These are phyloP conservation scores for Fusarium xylarioides DNA, from an alignment of 2,329 filamentous ascomycete species.

Conservation along the genomic window DNA sequence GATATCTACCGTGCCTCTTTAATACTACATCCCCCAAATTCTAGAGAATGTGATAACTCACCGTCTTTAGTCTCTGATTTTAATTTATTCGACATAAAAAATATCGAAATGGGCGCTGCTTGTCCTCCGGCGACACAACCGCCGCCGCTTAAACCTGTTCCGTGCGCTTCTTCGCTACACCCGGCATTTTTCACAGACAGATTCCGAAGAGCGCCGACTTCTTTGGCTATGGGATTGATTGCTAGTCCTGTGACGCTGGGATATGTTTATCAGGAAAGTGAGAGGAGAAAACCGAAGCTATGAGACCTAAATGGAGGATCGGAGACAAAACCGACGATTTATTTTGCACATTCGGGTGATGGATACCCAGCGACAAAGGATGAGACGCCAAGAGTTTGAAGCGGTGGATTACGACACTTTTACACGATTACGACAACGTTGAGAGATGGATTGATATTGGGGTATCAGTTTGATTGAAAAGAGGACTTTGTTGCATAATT, in stretches of 20 bases:
- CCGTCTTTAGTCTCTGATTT: neutral
- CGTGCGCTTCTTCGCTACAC: conserved; percentile 65
- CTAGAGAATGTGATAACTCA: conserved; percentile 23
- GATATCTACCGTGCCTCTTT: neutral
- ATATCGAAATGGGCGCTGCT: conserved; percentile 23
- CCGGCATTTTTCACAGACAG: conserved; percentile 80
- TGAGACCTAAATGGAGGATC: conserved; percentile 40
- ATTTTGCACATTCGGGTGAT: neutral
- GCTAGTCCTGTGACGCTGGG: conserved; percentile 66
- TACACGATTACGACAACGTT: neutral
- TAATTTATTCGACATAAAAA: neutral
- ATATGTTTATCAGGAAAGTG: conserved; percentile 65
- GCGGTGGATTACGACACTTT: neutral
- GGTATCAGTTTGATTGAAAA: conserved; percentile 34
- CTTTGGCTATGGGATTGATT: conserved; percentile 26
- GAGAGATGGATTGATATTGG: neutral
- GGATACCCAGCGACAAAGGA: neutral
- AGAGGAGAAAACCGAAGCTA: conserved; percentile 46
- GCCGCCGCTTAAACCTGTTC: conserved; percentile 10
- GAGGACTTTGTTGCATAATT: conserved; percentile 37
- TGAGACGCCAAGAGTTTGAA: neutral
- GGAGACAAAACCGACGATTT: neutral
- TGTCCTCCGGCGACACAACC: conserved; percentile 26
- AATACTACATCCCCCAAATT: neutral
- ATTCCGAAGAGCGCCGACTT: conserved; percentile 64